These are phyloP conservation scores for Penicillium paneum DNA, from an alignment of 2,329 filamentous ascomycete genomes.

Conservation along the genomic window DNA sequence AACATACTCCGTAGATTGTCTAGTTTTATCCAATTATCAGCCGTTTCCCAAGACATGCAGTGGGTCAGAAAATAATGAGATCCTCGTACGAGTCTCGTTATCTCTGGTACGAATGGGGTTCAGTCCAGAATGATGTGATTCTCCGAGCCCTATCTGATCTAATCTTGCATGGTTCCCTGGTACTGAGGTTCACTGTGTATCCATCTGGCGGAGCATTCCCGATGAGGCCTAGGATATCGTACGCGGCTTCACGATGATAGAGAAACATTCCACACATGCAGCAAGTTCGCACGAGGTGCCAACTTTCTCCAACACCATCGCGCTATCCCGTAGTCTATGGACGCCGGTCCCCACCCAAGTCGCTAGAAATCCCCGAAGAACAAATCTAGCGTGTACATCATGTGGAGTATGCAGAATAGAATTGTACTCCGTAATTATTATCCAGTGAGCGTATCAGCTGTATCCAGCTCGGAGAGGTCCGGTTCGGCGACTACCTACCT, in stretches of 20 bases:
- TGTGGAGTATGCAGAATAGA: not conserved
- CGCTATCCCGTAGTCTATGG: slow-evolving; percentile 1
- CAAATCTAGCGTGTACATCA: not conserved
- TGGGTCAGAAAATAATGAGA: not conserved
- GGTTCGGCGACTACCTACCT: not conserved
- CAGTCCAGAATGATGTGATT: not conserved
- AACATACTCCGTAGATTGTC: not conserved
- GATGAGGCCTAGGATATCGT: not conserved
- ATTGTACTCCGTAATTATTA: not conserved
- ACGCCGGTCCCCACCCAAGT: not conserved
- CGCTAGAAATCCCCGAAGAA: not conserved
- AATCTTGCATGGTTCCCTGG: not conserved
- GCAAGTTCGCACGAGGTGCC: not conserved
- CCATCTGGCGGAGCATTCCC: not conserved
- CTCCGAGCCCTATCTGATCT: not conserved
- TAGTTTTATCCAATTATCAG: not conserved
- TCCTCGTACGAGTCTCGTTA: not conserved
- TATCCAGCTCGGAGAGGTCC: not conserved
- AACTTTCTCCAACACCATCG: not conserved
- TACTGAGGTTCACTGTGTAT: not conserved
- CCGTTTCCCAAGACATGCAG: not conserved
- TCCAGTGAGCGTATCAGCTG: not conserved
- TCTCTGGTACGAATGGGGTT: slow-evolving; percentile 6
- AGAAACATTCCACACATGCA: not conserved
- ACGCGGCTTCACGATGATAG: not conserved